Conservation (phyloP, 371 early-diverging fungal species). For the Fennellomyces sp. region DNA sequence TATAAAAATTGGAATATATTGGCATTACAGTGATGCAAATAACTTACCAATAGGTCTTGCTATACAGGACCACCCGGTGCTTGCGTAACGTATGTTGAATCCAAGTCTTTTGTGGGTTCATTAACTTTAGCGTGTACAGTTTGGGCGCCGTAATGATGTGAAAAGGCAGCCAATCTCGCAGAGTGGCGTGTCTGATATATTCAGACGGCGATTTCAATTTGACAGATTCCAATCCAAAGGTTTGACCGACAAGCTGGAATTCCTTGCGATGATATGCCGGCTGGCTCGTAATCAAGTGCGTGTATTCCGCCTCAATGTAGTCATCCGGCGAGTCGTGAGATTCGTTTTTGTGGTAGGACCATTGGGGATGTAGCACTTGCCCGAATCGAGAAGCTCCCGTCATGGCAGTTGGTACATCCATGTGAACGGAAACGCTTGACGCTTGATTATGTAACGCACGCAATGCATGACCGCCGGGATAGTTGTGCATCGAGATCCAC, state of each 20-base stretch:
- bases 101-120: conserved; percentile 34
- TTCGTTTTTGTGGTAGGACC: conserved; percentile 74
- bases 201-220: conserved; percentile 17
- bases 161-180: conserved; percentile 17
- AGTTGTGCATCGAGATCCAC: conserved; percentile 75
- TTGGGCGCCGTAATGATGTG: conserved; percentile 25
- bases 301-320: conserved; percentile 60
- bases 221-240: conserved; percentile 31
- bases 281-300: conserved; percentile 64
- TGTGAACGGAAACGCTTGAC: conserved; percentile 62
- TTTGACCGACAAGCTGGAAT: conserved; percentile 43
- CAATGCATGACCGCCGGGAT: conserved; percentile 90
- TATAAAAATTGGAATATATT: background rate
- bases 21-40: background rate
- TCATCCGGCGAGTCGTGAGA: conserved; percentile 45
- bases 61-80: conserved; percentile 58
- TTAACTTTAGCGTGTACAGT: conserved; percentile 31
- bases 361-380: conserved; percentile 30
- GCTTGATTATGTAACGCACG: conserved; percentile 3
- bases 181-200: conserved; percentile 7
- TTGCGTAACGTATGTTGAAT: conserved; percentile 43
- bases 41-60: conserved; percentile 64
- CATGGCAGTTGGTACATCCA: conserved; percentile 84
- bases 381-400: conserved; percentile 88
- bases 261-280: conserved; percentile 44